Conservation (phyloP, 768 basidiomycete species). For the Leccinum subgranulosum region DNA sequence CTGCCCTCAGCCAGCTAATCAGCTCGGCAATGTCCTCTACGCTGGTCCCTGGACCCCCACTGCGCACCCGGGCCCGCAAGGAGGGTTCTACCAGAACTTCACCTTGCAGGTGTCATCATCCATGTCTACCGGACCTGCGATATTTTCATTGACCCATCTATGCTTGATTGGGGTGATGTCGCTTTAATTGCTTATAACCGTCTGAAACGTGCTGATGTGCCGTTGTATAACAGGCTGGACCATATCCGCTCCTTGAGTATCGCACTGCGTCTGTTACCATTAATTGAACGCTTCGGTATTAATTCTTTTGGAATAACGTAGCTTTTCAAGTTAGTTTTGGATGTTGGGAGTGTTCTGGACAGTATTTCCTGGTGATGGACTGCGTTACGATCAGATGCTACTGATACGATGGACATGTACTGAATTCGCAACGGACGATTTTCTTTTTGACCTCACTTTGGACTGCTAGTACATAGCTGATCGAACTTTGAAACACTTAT, state of each 20-base stretch:
- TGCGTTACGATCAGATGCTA: background rate
- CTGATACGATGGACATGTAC: background rate
- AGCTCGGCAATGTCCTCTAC: constrained; percentile 27
- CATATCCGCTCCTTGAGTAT: constrained; percentile 28
- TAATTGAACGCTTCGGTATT: background rate
- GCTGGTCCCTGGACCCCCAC: constrained; percentile 29
- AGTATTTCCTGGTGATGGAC: background rate
- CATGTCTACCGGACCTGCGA: constrained; percentile 17
- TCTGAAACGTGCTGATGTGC: background rate
- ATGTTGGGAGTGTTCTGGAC: background rate
- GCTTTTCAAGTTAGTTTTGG: background rate
- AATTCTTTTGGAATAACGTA: background rate
- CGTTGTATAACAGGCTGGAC: constrained; percentile 22
- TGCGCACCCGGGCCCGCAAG: background rate
- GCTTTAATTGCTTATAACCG: background rate
- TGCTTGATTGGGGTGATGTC: constrained; percentile 30
- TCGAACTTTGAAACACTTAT: background rate
- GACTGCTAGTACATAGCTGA: background rate
- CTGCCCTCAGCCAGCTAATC: constrained; percentile 20
- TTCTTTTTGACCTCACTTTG: background rate
- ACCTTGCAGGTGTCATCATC: constrained; percentile 13
- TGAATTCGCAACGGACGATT: background rate
- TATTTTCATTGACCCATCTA: constrained; percentile 30
- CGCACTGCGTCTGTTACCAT: constrained; percentile 17
- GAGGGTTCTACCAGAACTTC: constrained; percentile 30